Percentiles rank a stretch among this genome's conserved stretches.
These are phyloP conservation scores for Rhodotorula graminis DNA, from an alignment of 768 basidiomycete species.

Conservation along the genomic window DNA sequence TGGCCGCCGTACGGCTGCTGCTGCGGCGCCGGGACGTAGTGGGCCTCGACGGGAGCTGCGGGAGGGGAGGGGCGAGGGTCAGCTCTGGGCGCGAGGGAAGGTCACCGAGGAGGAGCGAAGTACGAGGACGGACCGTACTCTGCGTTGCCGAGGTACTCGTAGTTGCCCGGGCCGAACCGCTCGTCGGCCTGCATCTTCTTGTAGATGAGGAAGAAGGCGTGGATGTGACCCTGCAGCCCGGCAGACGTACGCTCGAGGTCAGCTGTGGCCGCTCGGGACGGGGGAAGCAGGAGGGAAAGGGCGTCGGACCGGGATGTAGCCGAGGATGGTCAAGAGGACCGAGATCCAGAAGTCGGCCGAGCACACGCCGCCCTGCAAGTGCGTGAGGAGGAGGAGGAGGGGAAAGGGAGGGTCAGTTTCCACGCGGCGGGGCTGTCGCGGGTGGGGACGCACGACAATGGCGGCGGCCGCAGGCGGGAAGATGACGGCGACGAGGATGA, in stretches of 20 bases:
- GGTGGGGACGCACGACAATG: constrained; percentile 50
- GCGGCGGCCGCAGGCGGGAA: constrained; percentile 59
- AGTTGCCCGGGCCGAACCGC: constrained; percentile 67
- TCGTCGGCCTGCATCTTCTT: constrained; percentile 71
- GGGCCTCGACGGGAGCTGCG: not conserved
- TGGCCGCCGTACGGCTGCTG: not conserved
- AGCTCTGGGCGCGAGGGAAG: not conserved
- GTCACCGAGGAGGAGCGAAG: not conserved
- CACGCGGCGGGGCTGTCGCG: too few species aligned
- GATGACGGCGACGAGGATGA: constrained; percentile 38
- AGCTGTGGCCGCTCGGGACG: too few species aligned
- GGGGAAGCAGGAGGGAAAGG: too few species aligned
- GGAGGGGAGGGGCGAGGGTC: not conserved
- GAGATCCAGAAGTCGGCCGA: constrained; percentile 73
- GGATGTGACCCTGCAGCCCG: constrained; percentile 26
- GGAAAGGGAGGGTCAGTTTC: not conserved
- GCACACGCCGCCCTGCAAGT: constrained; percentile 57
- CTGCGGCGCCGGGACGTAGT: not conserved
- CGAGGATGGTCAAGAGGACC: constrained; percentile 69
- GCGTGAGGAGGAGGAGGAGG: not conserved
- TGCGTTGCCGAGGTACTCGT: constrained; percentile 43
- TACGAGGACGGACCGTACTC: not conserved
- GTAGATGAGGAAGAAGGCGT: constrained; percentile 58
- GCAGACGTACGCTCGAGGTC: too few species aligned
- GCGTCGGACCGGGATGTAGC: constrained; percentile 52